Percentiles rank a stretch among this genome's conserved stretches.
phyloP scores from a whole-genome alignment of 2,329 filamentous ascomycete species.

The Juglanconis juglandina region DNA sequence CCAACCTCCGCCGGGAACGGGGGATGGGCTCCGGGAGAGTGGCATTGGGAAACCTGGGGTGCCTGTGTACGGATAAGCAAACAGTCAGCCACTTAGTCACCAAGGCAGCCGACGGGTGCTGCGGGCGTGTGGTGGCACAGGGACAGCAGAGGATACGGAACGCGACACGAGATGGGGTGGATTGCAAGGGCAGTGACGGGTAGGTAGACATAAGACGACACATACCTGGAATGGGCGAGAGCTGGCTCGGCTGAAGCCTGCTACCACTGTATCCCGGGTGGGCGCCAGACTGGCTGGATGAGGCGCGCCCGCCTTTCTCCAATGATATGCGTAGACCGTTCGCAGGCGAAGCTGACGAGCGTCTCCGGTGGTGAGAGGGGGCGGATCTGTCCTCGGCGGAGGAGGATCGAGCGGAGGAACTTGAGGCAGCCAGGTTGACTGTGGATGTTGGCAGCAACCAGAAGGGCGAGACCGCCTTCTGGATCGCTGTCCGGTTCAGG shows the following conservation, averaged over 20 bases:
- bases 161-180: slow-evolving; percentile 15
- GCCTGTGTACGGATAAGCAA: slow-evolving; percentile 36
- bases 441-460: slow-evolving; percentile 22
- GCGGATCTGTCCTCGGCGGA: slow-evolving; percentile 43
- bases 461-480: slow-evolving; percentile 20
- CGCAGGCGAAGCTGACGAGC: slow-evolving; percentile 39
- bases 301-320: slow-evolving; percentile 28
- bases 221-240: slow-evolving; percentile 56
- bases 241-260: slow-evolving; percentile 33
- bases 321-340: slow-evolving; percentile 31
- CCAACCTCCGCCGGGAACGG: slow-evolving; percentile 81
- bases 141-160: slow-evolving; percentile 11
- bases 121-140: slow-evolving; percentile 11
- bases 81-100: not conserved
- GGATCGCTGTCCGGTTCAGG: slow-evolving; percentile 11
- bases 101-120: not conserved
- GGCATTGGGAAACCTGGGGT: slow-evolving; percentile 67
- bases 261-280: slow-evolving; percentile 21
- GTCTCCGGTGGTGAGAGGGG: slow-evolving; percentile 47
- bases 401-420: slow-evolving; percentile 49
- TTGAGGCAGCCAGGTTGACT: slow-evolving; percentile 50
- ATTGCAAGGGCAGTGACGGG: not conserved
- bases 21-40: slow-evolving; percentile 82
- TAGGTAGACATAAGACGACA: not conserved
- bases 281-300: slow-evolving; percentile 35